phyloP scores from a whole-genome alignment of 1,139 yeast genomes.

The Geotrichum europaeum region DNA sequence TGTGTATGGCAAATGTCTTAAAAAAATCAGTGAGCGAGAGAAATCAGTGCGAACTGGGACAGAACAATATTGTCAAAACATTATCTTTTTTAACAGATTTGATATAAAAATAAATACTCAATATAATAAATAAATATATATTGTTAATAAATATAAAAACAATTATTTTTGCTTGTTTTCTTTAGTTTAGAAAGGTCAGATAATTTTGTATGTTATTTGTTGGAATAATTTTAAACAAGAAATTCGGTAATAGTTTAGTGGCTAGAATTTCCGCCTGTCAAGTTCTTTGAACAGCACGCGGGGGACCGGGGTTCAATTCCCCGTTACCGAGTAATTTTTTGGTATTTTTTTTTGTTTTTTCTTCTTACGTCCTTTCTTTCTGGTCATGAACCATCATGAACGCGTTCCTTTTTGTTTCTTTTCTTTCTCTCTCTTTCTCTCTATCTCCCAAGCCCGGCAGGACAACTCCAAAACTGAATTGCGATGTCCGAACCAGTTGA shows the following conservation, averaged over 20 bases:
- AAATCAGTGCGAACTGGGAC: background rate
- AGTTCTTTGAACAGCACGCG: conserved; percentile 10
- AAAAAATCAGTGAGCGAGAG: background rate
- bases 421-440: background rate
- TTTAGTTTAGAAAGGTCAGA: too few species aligned
- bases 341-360: background rate
- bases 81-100: background rate
- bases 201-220: too few species aligned
- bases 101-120: background rate
- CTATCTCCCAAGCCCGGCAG: background rate
- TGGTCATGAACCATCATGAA: background rate
- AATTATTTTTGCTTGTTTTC: too few species aligned
- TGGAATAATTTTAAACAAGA: background rate
- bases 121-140: background rate
- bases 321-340: conserved; percentile 8
- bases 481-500: background rate
- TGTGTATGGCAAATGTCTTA: background rate
- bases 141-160: background rate
- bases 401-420: background rate
- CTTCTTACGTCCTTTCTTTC: background rate
- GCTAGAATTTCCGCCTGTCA: conserved; percentile 15
- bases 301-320: conserved; percentile 16
- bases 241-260: conserved; percentile 12
- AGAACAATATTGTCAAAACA: background rate
- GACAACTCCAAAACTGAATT: background rate